phyloP scores from a whole-genome alignment of 306 rosid species.

The Gleditsia sinensis region DNA sequence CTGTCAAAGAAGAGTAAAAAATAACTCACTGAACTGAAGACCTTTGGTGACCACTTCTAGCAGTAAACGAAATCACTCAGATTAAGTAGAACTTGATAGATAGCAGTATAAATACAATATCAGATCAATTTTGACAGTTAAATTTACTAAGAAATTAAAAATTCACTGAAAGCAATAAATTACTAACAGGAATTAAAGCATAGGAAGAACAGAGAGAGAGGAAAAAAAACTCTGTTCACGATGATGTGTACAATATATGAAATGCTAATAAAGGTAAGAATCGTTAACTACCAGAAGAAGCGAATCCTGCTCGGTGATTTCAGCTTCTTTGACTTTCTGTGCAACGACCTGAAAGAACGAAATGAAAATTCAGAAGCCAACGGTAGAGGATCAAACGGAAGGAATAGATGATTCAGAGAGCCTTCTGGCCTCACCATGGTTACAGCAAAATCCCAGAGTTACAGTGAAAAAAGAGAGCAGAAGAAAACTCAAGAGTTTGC shows the following conservation, averaged over 20 bases:
- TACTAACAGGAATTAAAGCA: constrained; percentile 14
- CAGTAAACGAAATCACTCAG: constrained; percentile 10
- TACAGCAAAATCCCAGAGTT: background rate
- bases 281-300: constrained; percentile 78
- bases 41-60: background rate
- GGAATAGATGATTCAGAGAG: background rate
- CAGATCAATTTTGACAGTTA: background rate
- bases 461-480: background rate
- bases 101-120: background rate
- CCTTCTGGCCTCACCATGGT: background rate
- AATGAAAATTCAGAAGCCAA: background rate
- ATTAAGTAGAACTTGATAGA: constrained; percentile 19
- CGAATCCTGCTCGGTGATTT: constrained; percentile 69
- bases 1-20: background rate
- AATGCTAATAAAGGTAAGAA: constrained; percentile 30
- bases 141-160: constrained; percentile 17
- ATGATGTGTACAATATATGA: background rate
- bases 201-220: background rate
- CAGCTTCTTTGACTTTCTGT: constrained; percentile 61
- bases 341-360: constrained; percentile 71
- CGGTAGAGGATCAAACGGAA: background rate
- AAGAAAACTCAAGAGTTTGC: background rate
- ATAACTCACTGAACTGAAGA: background rate
- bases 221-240: background rate
- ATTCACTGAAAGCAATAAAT: constrained; percentile 2